A percentile compares a stretch with the other conserved stretches of the same genome.
Conservation (phyloP, 2,329 filamentous ascomycete species). For the Cordyceps fumosorosea region DNA sequence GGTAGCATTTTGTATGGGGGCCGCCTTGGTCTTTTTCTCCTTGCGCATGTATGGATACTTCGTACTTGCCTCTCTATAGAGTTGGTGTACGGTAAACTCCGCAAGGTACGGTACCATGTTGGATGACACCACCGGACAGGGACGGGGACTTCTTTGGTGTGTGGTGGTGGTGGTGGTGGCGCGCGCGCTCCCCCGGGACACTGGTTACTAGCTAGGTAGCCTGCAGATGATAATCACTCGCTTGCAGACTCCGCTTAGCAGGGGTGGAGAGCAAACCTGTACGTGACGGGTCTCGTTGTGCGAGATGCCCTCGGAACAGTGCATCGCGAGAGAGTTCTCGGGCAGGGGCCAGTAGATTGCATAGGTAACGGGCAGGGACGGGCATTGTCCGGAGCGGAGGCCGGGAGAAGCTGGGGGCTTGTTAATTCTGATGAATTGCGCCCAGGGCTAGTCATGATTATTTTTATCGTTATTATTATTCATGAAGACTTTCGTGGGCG, state of each 20-base stretch:
- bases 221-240: constrained; percentile 11
- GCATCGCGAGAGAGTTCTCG: neutral
- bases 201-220: neutral
- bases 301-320: neutral
- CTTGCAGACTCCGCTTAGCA: constrained; percentile 1
- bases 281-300: neutral
- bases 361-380: neutral
- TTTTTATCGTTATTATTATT: neutral
- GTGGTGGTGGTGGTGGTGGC: neutral
- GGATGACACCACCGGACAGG: neutral
- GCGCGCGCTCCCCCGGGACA: neutral
- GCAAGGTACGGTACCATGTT: neutral
- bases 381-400: neutral
- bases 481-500: neutral
- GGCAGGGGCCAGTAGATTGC: too few relatives aligned
- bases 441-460: too few relatives aligned
- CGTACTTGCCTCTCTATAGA: neutral
- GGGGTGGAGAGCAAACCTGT: neutral
- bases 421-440: too few relatives aligned
- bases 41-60: neutral
- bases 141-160: neutral
- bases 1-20: too few relatives aligned
- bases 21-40: too few relatives aligned
- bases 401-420: too few relatives aligned
- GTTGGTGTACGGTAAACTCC: neutral